Base-by-base conservation (phyloP, 1,139 yeast genomes). In the Geotrichum restrictum region DNA sequence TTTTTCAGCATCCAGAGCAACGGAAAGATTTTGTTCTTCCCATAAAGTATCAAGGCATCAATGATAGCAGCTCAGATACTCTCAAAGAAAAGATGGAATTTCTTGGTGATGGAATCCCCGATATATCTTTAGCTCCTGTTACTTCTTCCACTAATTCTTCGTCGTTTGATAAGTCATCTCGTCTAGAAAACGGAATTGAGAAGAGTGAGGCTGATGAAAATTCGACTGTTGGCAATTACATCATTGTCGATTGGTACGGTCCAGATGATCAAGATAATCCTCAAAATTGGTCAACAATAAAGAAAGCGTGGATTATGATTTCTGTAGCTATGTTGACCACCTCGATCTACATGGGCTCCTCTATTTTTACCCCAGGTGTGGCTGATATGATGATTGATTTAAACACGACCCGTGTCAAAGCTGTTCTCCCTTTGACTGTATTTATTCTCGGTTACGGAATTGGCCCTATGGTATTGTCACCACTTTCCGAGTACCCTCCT, bases 201-300 rank as follows among this genome's bases (percentile, higher is more conserved):
- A 33, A 33, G 5, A 39, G 31, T 33, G 16, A 19, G 7, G 31
- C 45, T 46, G 14, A 29, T 10, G 29, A 38, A 24, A 3, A 33
- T 49, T 11, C 39, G 34, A 31, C 47, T 33, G 43, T 41, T 51
- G 7, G 36, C 11, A n/a, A 37, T 19, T 53, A 21, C 34, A 52
- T 47, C 14, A 44, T 53, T 13, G 72, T 69, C 1, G 63, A 56
- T 22, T 78, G 79, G 80, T 77, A 77, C 51, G 76, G 79, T 3
- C 74, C 71, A 0, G 72, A 76, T 53, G 85, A 81, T 60, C 81
- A 82, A 0, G 82, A 77, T 47, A 73, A 80, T 59, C 87, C 88
- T 1, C 63, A 66, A 41, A 82, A 82, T 63, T 82, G 85, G 84
- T 70, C 80, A 0, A 27, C 63, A 0, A 37, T 53, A 10, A 67